Evolutionary conservation across 2,329 filamentous ascomycete species (phyloP).

Genomic region (Mariannaea sp.): DNA sequence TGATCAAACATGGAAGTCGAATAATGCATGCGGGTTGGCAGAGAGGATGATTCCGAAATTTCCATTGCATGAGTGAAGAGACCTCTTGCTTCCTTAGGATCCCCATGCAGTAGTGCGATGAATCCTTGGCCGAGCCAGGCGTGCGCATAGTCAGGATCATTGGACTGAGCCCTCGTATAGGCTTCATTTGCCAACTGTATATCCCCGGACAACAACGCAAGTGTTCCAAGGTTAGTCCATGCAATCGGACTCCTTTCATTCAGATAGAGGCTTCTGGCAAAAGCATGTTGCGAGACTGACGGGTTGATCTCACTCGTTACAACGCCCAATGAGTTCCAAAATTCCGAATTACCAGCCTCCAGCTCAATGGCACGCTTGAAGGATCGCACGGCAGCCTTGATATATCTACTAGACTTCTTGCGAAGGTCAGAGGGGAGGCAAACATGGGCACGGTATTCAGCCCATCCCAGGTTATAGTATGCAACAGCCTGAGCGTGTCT

Average conservation of each 20-base stretch:
- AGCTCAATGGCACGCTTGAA: conserved; percentile 97
- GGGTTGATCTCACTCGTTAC: conserved; percentile 86
- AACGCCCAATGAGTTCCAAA: conserved; percentile 95
- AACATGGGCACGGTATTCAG: conserved; percentile 80
- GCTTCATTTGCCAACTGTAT: conserved; percentile 84
- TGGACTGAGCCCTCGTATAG: conserved; percentile 89
- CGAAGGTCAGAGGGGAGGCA: conserved; percentile 60
- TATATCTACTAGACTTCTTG: conserved; percentile 68
- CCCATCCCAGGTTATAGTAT: conserved; percentile 96
- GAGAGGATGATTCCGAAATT: conserved; percentile 78
- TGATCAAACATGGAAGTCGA: conserved; percentile 82
- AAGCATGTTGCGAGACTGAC: conserved; percentile 88
- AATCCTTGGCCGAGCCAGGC: conserved; percentile 95
- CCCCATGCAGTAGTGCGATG: conserved; percentile 76
- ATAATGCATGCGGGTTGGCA: conserved; percentile 78
- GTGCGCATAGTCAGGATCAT: conserved; percentile 89
- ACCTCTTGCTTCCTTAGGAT: conserved; percentile 75
- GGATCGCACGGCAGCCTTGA: conserved; percentile 81
- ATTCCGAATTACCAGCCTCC: conserved; percentile 91
- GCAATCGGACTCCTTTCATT: conserved; percentile 84
- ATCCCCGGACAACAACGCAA: conserved; percentile 86
- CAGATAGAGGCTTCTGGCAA: conserved; percentile 88
- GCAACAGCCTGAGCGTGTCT: conserved; percentile 90
- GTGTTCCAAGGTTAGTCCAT: conserved; percentile 89
- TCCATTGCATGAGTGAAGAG: conserved; percentile 95